Evolutionary conservation across 768 basidiomycete species (phyloP), one percentile per base, ranked within the genome.

Genomic region (Panaeolus papilionaceus): DNA sequence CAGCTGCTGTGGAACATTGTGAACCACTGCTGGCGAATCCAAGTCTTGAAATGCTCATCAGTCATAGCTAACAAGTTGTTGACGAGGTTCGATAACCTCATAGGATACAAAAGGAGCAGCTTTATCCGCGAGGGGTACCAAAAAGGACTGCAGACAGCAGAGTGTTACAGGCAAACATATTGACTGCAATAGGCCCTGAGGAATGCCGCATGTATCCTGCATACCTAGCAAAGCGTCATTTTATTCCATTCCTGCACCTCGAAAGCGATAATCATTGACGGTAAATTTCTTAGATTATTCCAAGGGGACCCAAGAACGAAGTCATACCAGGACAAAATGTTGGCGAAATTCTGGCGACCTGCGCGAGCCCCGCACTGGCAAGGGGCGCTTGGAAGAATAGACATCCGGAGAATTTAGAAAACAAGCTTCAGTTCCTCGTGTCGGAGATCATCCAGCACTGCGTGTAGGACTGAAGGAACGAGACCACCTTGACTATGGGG

Each of bases 41-140:
- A 67, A 6, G 47, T 37, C 20, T 45, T 44, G 40, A 68, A 49
- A 20, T 68, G 62, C 28, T 63, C 63, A 44, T 68, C 67, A 6
- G 67, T 64, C 63, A 18, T 42, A 64, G 14, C 12, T 8, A 20
- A 3, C 45, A 20, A 47, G 45, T 47, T 47, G 45, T 47, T 47
- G 45, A 20, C 45, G 45, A 18, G 45, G 45, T 20, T 47, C 45
- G n/a, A 47, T 47, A 20, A 47, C 45, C 20, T 47, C 16, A 20
- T 47, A 47, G 3, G 45, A 51, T 18, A 23, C 49, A 28, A 51
- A 51, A 7, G 49, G 49, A 5, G 18, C 49, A 26, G 49, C 49
- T 28, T 51, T 51, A 0, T 33, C 49, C 8, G 26, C 49, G 23
- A 51, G 20, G 20, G 9, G 26, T 28, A 10, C 26, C 26, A 4